Evolutionary conservation across 306 rosid genomes (phyloP).

Genomic region (Prinsepia uniflora): DNA sequence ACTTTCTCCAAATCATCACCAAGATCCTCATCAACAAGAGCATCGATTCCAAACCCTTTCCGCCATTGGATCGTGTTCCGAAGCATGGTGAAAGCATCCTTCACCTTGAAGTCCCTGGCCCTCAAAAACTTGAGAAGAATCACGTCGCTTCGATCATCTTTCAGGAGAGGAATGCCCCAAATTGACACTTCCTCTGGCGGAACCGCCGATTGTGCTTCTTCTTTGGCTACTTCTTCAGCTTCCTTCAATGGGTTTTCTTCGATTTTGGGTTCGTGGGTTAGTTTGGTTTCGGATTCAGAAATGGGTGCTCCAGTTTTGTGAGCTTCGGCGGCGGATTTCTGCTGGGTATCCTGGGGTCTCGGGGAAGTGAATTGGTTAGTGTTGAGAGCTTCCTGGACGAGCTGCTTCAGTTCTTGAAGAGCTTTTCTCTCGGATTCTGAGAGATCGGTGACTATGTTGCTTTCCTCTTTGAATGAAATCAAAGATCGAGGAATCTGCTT

Average conservation of each 20-base stretch:
- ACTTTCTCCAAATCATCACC: conserved; percentile 81
- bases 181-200: conserved; percentile 45
- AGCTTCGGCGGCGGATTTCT: conserved; percentile 7
- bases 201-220: conserved; percentile 10
- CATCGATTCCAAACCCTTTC: conserved; percentile 63
- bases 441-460: conserved; percentile 66
- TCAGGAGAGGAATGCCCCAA: conserved; percentile 78
- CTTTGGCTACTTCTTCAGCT: conserved; percentile 32
- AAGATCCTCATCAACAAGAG: conserved; percentile 56
- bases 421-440: conserved; percentile 49
- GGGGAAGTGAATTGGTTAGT: conserved; percentile 22
- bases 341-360: background rate
- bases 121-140: conserved; percentile 80
- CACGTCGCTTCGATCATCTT: conserved; percentile 69
- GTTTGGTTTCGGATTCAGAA: conserved; percentile 20
- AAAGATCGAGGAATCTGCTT: conserved; percentile 39
- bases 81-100: conserved; percentile 60
- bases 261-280: conserved; percentile 15
- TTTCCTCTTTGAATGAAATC: conserved; percentile 76
- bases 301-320: conserved; percentile 12
- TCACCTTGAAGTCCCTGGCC: conserved; percentile 77
- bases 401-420: conserved; percentile 45
- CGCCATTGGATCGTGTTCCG: conserved; percentile 68
- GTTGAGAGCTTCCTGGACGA: conserved; percentile 37
- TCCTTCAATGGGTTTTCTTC: conserved; percentile 29